Percentiles rank a stretch among this genome's conserved stretches.
These are phyloP conservation scores for Penicillium hesseltinei DNA, from an alignment of 2,329 filamentous ascomycete species.

Conservation along the genomic window DNA sequence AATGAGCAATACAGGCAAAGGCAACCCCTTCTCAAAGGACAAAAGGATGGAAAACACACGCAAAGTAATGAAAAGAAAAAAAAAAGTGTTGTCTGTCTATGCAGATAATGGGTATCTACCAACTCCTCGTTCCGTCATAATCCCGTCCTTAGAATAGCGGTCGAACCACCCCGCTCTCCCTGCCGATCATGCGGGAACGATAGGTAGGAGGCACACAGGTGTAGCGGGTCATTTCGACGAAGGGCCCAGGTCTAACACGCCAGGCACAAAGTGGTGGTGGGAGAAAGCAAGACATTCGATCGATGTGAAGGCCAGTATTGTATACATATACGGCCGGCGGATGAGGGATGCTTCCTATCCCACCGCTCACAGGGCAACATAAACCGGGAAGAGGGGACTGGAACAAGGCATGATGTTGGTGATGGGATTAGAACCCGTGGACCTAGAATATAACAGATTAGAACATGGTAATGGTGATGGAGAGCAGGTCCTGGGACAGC, in stretches of 20 bases:
- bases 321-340: constrained; percentile 21
- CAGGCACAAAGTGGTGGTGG: constrained; percentile 28
- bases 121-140: constrained; percentile 45
- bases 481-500: not conserved
- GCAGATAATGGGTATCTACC: constrained; percentile 44
- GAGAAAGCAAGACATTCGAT: constrained; percentile 25
- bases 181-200: constrained; percentile 21
- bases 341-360: constrained; percentile 36
- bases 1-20: constrained; percentile 7
- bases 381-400: constrained; percentile 45
- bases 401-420: constrained; percentile 42
- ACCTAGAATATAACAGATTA: constrained; percentile 36
- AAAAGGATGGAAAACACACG: constrained; percentile 16
- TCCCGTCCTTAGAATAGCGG: constrained; percentile 33
- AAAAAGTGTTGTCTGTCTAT: constrained; percentile 32
- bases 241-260: constrained; percentile 33
- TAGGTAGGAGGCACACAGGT: constrained; percentile 20
- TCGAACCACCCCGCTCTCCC: constrained; percentile 26
- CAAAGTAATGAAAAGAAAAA: constrained; percentile 17
- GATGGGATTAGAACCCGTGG: constrained; percentile 52
- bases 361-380: constrained; percentile 38
- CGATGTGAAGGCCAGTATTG: constrained; percentile 19
- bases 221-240: constrained; percentile 31
- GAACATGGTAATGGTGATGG: not conserved
- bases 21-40: constrained; percentile 4